phyloP scores from a whole-genome alignment of 768 basidiomycete species.

The Kondoa malvinella region DNA sequence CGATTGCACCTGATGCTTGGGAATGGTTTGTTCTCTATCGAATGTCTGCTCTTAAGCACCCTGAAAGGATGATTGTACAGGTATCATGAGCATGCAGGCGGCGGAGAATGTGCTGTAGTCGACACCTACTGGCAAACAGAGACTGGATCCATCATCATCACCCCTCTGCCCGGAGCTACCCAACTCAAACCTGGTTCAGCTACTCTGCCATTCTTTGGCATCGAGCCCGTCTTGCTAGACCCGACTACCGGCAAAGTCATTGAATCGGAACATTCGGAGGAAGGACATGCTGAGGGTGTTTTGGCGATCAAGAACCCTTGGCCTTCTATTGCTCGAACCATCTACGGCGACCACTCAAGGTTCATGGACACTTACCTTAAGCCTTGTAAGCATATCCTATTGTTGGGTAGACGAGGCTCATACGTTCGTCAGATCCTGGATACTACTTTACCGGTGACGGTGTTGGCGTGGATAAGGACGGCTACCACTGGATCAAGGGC shows the following conservation, averaged over 20 bases:
- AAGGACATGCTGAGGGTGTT: constrained; percentile 77
- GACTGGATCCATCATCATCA: constrained; percentile 86
- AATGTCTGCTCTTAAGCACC: too few relatives aligned
- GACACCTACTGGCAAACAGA: constrained; percentile 68
- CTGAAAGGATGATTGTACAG: too few relatives aligned
- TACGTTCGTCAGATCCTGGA: constrained; percentile 57
- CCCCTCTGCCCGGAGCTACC: constrained; percentile 89
- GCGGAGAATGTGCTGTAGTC: constrained; percentile 51
- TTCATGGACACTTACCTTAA: constrained; percentile 62
- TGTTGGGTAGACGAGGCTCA: not conserved
- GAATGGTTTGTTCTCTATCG: constrained; percentile 47
- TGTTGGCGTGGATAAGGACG: constrained; percentile 79
- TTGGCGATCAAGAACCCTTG: constrained; percentile 71
- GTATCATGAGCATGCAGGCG: constrained; percentile 86
- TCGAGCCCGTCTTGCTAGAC: constrained; percentile 74
- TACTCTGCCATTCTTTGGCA: constrained; percentile 95
- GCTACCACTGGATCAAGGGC: constrained; percentile 98
- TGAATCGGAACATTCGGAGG: constrained; percentile 33
- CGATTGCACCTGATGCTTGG: constrained; percentile 98
- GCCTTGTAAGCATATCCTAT: constrained; percentile 26
- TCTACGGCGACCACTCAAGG: constrained; percentile 80
- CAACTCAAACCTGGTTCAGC: constrained; percentile 92
- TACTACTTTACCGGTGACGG: constrained; percentile 96
- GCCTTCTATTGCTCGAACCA: constrained; percentile 87
- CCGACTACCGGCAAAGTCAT: constrained; percentile 53